Conservation (phyloP, 192 early-diverging fungal species). For the Allomyces macrogynus region DNA sequence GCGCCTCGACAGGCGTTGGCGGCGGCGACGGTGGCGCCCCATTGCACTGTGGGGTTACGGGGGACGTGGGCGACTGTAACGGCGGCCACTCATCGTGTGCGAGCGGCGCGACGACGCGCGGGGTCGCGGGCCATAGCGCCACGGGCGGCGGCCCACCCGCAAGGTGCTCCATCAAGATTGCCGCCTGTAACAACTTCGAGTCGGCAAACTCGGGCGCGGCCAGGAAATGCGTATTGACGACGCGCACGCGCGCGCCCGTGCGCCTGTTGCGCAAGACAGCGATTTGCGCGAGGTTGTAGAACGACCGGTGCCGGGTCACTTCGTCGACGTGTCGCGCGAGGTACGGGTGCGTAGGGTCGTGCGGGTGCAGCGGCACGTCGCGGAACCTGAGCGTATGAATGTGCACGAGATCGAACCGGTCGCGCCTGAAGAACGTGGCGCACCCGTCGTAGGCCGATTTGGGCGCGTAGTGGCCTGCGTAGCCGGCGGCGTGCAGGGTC, state of each 20-base stretch:
- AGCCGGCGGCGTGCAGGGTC: not conserved
- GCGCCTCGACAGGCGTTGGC: too few relatives aligned
- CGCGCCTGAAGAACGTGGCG: not conserved
- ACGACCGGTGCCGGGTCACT: not conserved
- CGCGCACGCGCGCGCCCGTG: constrained; percentile 1
- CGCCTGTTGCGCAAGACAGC: constrained; percentile 1
- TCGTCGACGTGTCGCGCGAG: not conserved
- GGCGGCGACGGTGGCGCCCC: too few relatives aligned
- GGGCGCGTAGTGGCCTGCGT: not conserved
- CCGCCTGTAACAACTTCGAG: constrained; percentile 2
- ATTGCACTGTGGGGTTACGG: not conserved
- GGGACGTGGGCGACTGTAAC: not conserved
- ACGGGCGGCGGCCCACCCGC: not conserved
- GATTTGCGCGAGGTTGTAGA: constrained; percentile 2
- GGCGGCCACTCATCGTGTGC: not conserved
- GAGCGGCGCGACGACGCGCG: not conserved
- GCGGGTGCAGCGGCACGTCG: not conserved
- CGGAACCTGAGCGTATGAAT: not conserved
- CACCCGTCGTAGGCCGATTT: not conserved
- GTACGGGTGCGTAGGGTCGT: not conserved
- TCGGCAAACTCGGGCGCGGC: constrained; percentile 2
- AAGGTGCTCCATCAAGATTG: constrained; percentile 3
- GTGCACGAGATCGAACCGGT: not conserved
- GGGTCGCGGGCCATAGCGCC: not conserved
- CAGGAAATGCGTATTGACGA: constrained; percentile 3